Base-by-base conservation (phyloP, 169 alveolate species). In the Cryptosporidium ubiquitum region DNA sequence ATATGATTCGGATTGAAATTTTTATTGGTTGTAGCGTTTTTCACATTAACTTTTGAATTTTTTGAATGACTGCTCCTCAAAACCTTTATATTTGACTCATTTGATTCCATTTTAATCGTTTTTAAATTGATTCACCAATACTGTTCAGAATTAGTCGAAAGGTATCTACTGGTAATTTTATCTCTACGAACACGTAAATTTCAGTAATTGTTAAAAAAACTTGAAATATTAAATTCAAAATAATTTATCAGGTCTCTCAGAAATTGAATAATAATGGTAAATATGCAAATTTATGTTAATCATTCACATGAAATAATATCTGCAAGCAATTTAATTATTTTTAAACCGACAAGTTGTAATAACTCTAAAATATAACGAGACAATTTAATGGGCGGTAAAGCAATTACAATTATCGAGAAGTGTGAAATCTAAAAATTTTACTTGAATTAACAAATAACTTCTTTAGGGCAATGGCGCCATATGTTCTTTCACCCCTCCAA, bases 381-480 rank as follows among this genome's bases (percentile, higher is more conserved):
- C 66, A 55, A 55, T 55, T 55, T 3, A 55, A 55, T 14, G n/a
- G 66, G 66, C 66, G 66, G 37, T 12, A 55, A 6, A 1, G 0
- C n/a, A 20, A 55, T 26, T n/a, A 12, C 37, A 20, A 55, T 12
- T 23, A 14, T 6, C 5, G 35, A 55, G 66, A 55, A 55, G 66
- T 55, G 66, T 55, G 66, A 23, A 55, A 55, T 55, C 66, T 55
- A 55, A 55, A 55, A 55, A 55, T 55, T 55, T 55, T 55, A 55
- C 66, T 55, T 55, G 66, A 55, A 55, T 23, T 9, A 55, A 2
- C 10, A 23, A 55, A 55, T 5, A n/a, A 55, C 29, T 55, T 55
- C 35, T 7, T 23, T 55, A 23, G 1, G 18, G 66, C 35, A 55
- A 55, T 55, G 5, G 66, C 66, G 66, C 66, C 66, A 26, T 55